Percentiles rank a stretch among this genome's conserved stretches.
phyloP scores from a whole-genome alignment of 768 basidiomycete species.

The Hypholoma fasciculare region DNA sequence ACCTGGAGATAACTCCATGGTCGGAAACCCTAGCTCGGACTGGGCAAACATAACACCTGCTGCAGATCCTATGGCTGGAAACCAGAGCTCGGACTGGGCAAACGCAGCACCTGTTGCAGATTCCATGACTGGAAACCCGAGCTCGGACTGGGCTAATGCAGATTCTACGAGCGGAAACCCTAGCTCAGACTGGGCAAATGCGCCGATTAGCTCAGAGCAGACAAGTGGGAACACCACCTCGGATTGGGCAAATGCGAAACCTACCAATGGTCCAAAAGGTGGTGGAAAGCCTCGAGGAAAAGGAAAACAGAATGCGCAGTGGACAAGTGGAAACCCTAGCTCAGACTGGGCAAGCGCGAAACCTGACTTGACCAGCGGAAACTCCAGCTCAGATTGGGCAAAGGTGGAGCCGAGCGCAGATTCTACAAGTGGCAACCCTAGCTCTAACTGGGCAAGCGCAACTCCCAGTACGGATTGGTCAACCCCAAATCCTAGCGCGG shows the following conservation, averaged over 20 bases:
- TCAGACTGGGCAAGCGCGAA: neutral
- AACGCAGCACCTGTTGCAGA: neutral
- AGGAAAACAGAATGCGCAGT: too few relatives aligned
- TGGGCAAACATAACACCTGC: too few relatives aligned
- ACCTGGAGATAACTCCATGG: too few relatives aligned
- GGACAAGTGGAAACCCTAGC: neutral
- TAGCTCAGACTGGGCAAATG: neutral
- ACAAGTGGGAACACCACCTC: neutral
- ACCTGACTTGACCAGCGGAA: neutral
- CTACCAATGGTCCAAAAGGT: neutral
- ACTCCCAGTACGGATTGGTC: neutral
- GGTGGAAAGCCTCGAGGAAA: neutral
- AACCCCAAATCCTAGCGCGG: neutral
- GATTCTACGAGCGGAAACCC: neutral
- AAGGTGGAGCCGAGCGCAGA: neutral
- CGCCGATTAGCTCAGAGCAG: neutral
- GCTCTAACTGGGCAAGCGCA: neutral
- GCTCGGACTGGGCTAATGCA: neutral
- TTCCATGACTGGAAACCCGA: neutral
- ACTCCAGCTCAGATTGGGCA: neutral
- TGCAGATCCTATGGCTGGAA: too few relatives aligned
- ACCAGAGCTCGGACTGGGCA: too few relatives aligned
- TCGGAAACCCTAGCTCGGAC: too few relatives aligned
- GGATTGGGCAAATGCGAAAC: neutral
- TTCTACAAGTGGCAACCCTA: neutral